These are phyloP conservation scores for Trebouxia sp. DNA, from an alignment of 139 green algal genomes.

Conservation along the genomic window DNA sequence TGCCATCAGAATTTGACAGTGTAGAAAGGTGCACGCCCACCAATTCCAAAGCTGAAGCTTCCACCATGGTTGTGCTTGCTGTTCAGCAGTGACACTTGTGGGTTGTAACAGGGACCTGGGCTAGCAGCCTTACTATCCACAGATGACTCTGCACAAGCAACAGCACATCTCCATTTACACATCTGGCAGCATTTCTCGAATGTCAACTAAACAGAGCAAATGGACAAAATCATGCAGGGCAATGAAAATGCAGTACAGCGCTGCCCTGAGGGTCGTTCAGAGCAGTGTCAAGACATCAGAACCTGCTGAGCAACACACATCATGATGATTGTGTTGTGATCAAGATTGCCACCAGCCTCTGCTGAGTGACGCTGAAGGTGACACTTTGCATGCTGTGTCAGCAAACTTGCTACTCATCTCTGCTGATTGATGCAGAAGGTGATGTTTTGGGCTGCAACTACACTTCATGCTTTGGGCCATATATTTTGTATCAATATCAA, in stretches of 20 bases:
- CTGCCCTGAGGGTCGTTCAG: too few species aligned
- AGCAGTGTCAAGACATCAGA: too few species aligned
- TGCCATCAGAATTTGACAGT: constrained; percentile 14
- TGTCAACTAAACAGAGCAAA: not conserved
- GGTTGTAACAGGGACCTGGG: constrained; percentile 7
- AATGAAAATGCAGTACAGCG: too few species aligned
- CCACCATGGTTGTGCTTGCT: not conserved
- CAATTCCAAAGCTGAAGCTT: constrained; percentile 4
- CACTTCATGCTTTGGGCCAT: constrained; percentile 11
- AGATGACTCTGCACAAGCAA: constrained; percentile 11
- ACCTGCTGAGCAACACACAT: too few species aligned
- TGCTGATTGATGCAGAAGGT: too few species aligned
- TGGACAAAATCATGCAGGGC: too few species aligned
- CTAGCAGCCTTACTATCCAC: not conserved
- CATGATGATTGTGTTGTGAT: too few species aligned
- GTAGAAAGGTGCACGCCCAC: not conserved
- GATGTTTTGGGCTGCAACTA: not conserved
- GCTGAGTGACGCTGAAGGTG: not conserved
- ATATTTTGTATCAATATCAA: too few species aligned
- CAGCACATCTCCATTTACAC: too few species aligned
- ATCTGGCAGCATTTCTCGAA: too few species aligned
- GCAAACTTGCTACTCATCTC: too few species aligned
- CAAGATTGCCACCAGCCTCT: not conserved
- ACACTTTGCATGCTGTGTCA: too few species aligned
- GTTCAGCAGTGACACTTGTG: not conserved